A percentile compares a stretch with the other conserved stretches of the same genome.
These are phyloP conservation scores for Acephala macrosclerotiorum DNA, from an alignment of 2,329 filamentous ascomycete genomes.

Conservation along the genomic window DNA sequence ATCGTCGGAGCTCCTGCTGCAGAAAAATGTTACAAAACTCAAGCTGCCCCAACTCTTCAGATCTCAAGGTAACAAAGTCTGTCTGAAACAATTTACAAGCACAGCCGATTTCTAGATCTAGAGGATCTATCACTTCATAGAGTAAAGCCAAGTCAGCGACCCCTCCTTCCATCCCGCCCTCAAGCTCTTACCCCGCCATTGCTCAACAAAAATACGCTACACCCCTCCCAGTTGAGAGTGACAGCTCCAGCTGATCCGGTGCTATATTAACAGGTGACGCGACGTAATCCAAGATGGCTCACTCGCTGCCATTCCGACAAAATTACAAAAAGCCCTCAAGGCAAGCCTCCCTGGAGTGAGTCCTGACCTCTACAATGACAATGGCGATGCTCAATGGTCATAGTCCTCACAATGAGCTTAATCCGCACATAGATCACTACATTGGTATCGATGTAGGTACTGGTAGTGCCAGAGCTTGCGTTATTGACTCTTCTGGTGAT, in stretches of 20 bases:
- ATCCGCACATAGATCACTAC: conserved; percentile 60
- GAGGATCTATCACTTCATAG: background rate
- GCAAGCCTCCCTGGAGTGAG: conserved; percentile 45
- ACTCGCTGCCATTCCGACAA: conserved; percentile 37
- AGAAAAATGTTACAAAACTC: conserved; percentile 11
- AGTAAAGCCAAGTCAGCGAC: conserved; percentile 11
- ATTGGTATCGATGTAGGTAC: conserved; percentile 97
- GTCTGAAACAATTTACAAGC: background rate
- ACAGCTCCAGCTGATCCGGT: conserved; percentile 27
- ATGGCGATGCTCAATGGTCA: conserved; percentile 21
- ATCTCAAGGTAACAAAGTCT: background rate
- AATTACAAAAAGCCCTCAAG: conserved; percentile 43
- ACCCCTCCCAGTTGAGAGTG: conserved; percentile 27
- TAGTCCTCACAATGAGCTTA: conserved; percentile 46
- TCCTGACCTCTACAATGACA: conserved; percentile 3
- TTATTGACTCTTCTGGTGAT: conserved; percentile 90
- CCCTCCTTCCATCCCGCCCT: conserved; percentile 17
- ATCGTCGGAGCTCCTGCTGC: background rate
- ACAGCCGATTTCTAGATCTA: background rate
- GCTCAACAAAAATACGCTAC: conserved; percentile 16
- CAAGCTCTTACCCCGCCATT: conserved; percentile 20
- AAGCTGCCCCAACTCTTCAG: background rate
- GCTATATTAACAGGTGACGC: conserved; percentile 21
- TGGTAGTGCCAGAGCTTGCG: conserved; percentile 92
- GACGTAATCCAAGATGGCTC: conserved; percentile 33